Evolutionary conservation across 2,329 filamentous ascomycete species (phyloP), one percentile per base, ranked within the genome.

Genomic region (Hansfordia pulvinata): DNA sequence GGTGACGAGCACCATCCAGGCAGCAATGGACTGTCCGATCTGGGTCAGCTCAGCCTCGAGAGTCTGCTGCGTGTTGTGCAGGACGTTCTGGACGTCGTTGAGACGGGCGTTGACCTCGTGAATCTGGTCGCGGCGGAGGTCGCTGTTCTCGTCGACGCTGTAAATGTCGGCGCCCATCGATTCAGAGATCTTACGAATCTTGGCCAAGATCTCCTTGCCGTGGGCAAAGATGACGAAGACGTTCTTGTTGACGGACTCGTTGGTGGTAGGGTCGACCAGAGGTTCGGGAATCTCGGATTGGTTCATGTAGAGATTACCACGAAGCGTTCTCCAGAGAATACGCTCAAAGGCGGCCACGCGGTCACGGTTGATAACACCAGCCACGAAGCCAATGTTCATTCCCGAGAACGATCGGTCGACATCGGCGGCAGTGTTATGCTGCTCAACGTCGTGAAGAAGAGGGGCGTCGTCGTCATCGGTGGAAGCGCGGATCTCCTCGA

Each of bases 171-270:
- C 90, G 34, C 88, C 83, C 56, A 98, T 77, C 7, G 86, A 94
- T 59, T 98, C 90, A 2, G 88, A 96, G 34, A 98, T 96, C 69
- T 94, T 96, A 47, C 90, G 76, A 49, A 98, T 96, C 73, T 98
- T 98, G 47, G 86, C 82, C 43, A 98, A 76, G 41, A 98, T 93
- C 56, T 96, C 88, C 57, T 93, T 93, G 49, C 90, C 90, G 47
- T 98, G 90, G 9, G 90, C 90, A 44, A 98, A 98, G 53, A 98
- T 98, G 47, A 98, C 88, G 47, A 98, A 98, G 30, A 98, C 90
- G 43, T 94, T 98, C 74, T 98, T 98, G 62, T 80, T 75, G 42
- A 92, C 69, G 37, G 82, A 67, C 57, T 96, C 88, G 51, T 96
- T 94, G 59, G 74, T 93, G 48, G 79, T 69, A 10, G 90, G 88